phyloP scores from a whole-genome alignment of 2,329 filamentous ascomycete species.

The Aspergillus intermedius region DNA sequence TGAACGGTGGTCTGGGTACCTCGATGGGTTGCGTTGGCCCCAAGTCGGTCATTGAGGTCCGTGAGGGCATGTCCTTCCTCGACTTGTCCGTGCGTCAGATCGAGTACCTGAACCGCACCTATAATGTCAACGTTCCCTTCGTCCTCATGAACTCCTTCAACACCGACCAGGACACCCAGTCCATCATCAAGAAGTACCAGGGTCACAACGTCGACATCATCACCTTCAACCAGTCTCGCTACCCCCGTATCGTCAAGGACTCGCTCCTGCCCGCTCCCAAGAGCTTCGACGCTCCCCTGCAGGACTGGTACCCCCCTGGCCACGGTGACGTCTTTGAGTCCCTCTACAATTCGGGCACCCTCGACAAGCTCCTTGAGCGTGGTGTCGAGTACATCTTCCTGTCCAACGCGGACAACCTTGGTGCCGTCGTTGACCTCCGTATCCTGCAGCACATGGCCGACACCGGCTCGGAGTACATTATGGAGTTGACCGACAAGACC shows the following conservation, averaged over 20 bases:
- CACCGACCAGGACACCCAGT: constrained; percentile 94
- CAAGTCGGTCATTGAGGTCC: constrained; percentile 99
- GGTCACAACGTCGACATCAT: constrained; percentile 99
- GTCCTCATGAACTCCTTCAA: constrained; percentile 99
- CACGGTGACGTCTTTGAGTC: constrained; percentile 99
- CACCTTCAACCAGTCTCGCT: constrained; percentile 99
- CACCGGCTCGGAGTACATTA: constrained; percentile 95
- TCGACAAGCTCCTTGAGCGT: constrained; percentile 90
- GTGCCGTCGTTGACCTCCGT: constrained; percentile 92
- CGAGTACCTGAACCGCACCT: constrained; percentile 97
- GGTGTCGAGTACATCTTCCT: constrained; percentile 98
- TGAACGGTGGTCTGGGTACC: constrained; percentile 97
- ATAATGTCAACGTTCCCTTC: constrained; percentile 94
- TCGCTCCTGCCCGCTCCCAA: constrained; percentile 94
- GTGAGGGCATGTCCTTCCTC: constrained; percentile 99
- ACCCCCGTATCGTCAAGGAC: constrained; percentile 97
- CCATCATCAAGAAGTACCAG: constrained; percentile 99
- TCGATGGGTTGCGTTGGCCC: constrained; percentile 99
- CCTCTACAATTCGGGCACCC: constrained; percentile 96
- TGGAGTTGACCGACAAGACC: constrained; percentile 99
- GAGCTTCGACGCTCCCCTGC: constrained; percentile 75
- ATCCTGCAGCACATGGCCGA: constrained; percentile 99
- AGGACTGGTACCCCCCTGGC: constrained; percentile 97
- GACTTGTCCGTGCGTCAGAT: constrained; percentile 98
- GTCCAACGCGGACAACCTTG: constrained; percentile 98